phyloP scores from a whole-genome alignment of 495 filamentous ascomycete genomes.

The Neurospora sp. region DNA sequence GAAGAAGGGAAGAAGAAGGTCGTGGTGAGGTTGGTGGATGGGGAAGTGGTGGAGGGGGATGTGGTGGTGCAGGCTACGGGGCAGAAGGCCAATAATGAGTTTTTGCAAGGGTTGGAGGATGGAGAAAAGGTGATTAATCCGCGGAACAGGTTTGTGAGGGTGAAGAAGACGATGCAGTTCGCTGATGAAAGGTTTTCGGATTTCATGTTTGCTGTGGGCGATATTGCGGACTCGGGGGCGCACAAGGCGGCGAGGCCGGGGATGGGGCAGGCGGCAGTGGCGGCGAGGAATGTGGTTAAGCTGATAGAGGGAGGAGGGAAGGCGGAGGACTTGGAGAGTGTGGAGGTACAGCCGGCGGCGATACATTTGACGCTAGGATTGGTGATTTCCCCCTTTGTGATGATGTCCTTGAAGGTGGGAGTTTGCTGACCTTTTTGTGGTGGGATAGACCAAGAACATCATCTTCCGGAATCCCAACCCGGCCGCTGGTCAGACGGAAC shows the following conservation, averaged over 20 bases:
- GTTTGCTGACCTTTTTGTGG: neutral
- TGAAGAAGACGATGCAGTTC: constrained; percentile 47
- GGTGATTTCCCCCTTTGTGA: constrained; percentile 13
- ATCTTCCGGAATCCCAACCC: constrained; percentile 40
- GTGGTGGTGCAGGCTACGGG: constrained; percentile 26
- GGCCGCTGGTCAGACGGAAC: constrained; percentile 35
- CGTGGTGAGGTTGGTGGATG: constrained; percentile 6
- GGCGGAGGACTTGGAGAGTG: constrained; percentile 16
- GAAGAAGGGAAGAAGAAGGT: too few species aligned
- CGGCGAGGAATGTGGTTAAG: constrained; percentile 42
- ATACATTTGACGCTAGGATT: constrained; percentile 45
- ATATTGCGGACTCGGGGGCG: constrained; percentile 47
- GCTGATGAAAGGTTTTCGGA: constrained; percentile 19
- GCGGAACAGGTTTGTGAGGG: constrained; percentile 37
- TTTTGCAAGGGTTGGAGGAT: constrained; percentile 28
- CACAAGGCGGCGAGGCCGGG: constrained; percentile 46
- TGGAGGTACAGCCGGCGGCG: constrained; percentile 26
- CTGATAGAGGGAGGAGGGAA: constrained; percentile 23
- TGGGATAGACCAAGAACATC: constrained; percentile 34
- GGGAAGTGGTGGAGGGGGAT: constrained; percentile 5
- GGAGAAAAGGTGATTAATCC: constrained; percentile 28
- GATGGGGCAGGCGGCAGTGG: constrained; percentile 41
- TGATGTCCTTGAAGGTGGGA: neutral
- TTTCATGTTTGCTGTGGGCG: constrained; percentile 45
- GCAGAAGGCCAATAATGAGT: constrained; percentile 41